Conservation (phyloP, 768 basidiomycete genomes). For the Cystofilobasidium macerans region DNA sequence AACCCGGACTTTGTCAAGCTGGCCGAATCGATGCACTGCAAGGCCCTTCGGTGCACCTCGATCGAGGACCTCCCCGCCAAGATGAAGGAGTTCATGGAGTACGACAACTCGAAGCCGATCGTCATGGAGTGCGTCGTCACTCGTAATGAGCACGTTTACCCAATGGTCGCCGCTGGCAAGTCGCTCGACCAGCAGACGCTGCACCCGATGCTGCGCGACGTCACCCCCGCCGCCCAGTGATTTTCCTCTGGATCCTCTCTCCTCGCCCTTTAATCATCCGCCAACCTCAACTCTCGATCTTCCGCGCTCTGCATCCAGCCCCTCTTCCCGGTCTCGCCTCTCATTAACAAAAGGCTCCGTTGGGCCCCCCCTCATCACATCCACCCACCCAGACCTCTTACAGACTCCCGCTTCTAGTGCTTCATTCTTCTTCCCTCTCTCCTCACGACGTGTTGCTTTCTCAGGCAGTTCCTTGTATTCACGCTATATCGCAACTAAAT, state of each 20-base stretch:
- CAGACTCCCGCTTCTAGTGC: no score
- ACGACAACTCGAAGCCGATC: constrained; percentile 73
- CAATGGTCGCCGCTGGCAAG: constrained; percentile 68
- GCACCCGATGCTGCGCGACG: constrained; percentile 1
- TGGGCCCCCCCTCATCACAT: no score
- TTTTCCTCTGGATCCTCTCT: neutral
- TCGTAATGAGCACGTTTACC: constrained; percentile 55
- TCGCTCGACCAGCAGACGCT: constrained; percentile 71
- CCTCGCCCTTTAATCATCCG: no score
- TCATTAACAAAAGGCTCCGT: no score
- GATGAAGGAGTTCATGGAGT: constrained; percentile 99
- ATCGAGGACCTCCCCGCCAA: constrained; percentile 71
- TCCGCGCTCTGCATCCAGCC: no score
- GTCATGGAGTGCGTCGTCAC: constrained; percentile 83
- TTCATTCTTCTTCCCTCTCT: no score
- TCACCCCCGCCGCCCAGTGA: neutral
- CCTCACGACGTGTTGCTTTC: no score
- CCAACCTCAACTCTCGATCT: no score
- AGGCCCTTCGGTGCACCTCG: constrained; percentile 66
- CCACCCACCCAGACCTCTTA: no score
- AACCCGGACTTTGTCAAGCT: constrained; percentile 92
- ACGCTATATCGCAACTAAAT: no score
- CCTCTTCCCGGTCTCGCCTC: no score
- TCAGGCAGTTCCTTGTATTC: no score
- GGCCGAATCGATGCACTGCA: constrained; percentile 81